A percentile compares a stretch with the other conserved stretches of the same genome.
Evolutionary conservation across 2,329 filamentous ascomycete genomes (phyloP).

Genomic region (Beauveria sp.): DNA sequence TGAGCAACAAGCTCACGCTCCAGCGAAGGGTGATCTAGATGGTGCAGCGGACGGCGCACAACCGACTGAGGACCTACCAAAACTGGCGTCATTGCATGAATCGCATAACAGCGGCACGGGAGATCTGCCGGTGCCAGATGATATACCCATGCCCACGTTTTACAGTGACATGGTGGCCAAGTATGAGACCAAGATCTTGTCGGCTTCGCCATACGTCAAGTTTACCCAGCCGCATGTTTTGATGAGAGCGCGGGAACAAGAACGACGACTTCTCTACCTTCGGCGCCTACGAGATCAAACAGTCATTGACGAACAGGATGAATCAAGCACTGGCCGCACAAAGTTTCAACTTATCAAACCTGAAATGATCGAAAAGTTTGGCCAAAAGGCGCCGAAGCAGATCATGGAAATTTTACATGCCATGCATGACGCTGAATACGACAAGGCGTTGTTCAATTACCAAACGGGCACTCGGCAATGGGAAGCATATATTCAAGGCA

Average conservation of each 20-base stretch:
- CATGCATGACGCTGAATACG: slow-evolving; percentile 93
- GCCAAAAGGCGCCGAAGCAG: slow-evolving; percentile 72
- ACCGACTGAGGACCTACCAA: slow-evolving; percentile 19
- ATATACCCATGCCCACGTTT: slow-evolving; percentile 79
- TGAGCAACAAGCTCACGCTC: slow-evolving; percentile 28
- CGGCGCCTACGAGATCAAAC: slow-evolving; percentile 76
- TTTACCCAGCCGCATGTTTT: slow-evolving; percentile 91
- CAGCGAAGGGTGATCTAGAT: slow-evolving; percentile 21
- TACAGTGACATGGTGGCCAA: slow-evolving; percentile 94
- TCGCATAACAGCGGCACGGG: slow-evolving; percentile 36
- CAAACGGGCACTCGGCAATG: slow-evolving; percentile 90
- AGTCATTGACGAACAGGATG: slow-evolving; percentile 46
- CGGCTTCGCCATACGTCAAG: slow-evolving; percentile 91
- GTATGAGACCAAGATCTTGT: slow-evolving; percentile 86
- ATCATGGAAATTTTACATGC: slow-evolving; percentile 91
- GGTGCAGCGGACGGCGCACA: slow-evolving; percentile 22
- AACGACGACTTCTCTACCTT: slow-evolving; percentile 73
- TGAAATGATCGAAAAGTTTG: slow-evolving; percentile 85
- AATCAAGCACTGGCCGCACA: slow-evolving; percentile 56
- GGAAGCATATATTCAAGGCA: slow-evolving; percentile 89
- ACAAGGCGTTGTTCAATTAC: slow-evolving; percentile 89
- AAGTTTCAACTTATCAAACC: slow-evolving; percentile 88
- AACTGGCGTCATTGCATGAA: slow-evolving; percentile 33
- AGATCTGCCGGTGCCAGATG: slow-evolving; percentile 60
- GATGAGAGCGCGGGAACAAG: slow-evolving; percentile 86